Base-by-base conservation (phyloP, 768 basidiomycete genomes). In the Tulasnella calospora region DNA sequence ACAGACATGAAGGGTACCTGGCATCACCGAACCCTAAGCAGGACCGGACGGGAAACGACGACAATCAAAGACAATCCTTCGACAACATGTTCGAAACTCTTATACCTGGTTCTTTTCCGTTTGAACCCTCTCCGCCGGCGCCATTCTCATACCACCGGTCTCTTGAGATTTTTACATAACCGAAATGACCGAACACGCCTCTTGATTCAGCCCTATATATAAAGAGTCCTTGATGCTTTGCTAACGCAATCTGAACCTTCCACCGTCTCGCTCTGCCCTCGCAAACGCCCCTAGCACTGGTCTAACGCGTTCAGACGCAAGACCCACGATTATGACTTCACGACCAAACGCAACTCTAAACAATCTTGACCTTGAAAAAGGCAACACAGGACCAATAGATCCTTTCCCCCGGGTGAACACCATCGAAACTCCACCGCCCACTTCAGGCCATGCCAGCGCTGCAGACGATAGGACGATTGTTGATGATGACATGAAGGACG, bases 351-450 rank as follows among this genome's bases (percentile, higher is more conserved):
- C 30, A 67, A 13, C 61, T 67, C 61, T 13, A 33, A 67, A 67
- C 61, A 67, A 67, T 17, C 0, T 2, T 6, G 61, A 67, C 13
- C 61, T 67, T 15, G 61, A 67, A 67, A 67, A 67, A 6, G 61
- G 61, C 38, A 73, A 73, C 9, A 21, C 36, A 15, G n/a, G 13
- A 33, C 27, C 61, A 67, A 67, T 19, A 15, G 61, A 67, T 35
- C 61, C 61, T 33, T 67, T 67, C 61, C 61, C 61, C 27, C 61
- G 61, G 27, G 61, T 35, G 61, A 67, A 67, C 61, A 67, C 61
- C 17, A 12, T 67, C 10, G 61, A 67, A 35, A 67, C 33, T 67
- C 61, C 61, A 19, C 61, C 23, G 30, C 27, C 61, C 15, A 27
- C 27, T 13, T 67, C 61, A 15, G 33, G 27, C 61, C 61, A 27